Conservation (phyloP, 768 basidiomycete genomes). For the Candolleomyces aberdarensis region DNA sequence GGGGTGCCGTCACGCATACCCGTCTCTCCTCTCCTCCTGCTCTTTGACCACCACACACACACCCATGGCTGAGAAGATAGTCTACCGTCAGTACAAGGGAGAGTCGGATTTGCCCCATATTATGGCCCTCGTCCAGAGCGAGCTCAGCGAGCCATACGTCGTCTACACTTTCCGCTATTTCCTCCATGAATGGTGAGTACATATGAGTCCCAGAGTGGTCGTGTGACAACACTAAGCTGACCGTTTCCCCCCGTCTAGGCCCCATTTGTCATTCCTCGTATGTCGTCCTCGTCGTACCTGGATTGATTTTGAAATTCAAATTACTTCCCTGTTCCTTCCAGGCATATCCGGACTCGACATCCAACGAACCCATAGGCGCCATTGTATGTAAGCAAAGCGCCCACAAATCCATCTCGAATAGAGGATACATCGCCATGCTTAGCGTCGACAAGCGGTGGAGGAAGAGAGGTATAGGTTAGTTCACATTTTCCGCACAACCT, state of each 20-base stretch:
- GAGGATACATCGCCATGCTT: constrained; percentile 99
- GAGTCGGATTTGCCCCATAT: constrained; percentile 79
- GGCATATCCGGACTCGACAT: constrained; percentile 53
- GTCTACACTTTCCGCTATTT: constrained; percentile 98
- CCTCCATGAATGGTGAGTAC: constrained; percentile 86
- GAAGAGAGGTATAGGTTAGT: constrained; percentile 89
- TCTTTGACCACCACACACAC: constrained; percentile 11
- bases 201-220: constrained; percentile 16
- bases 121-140: constrained; percentile 84
- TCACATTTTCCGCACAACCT: constrained; percentile 23
- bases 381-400: constrained; percentile 97
- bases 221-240: constrained; percentile 25
- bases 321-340: constrained; percentile 18
- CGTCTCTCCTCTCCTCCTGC: constrained; percentile 3
- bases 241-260: constrained; percentile 50
- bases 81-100: constrained; percentile 72
- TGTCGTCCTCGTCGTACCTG: constrained; percentile 11
- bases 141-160: constrained; percentile 94
- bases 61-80: constrained; percentile 30
- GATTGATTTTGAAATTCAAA: not conserved
- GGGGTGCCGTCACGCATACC: constrained; percentile 1
- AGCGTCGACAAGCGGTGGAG: constrained; percentile 83
- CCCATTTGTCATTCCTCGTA: constrained; percentile 83
- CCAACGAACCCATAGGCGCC: constrained; percentile 72
- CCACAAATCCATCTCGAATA: constrained; percentile 69